phyloP scores from a whole-genome alignment of 257 asterid species.

The Rhazya stricta region DNA sequence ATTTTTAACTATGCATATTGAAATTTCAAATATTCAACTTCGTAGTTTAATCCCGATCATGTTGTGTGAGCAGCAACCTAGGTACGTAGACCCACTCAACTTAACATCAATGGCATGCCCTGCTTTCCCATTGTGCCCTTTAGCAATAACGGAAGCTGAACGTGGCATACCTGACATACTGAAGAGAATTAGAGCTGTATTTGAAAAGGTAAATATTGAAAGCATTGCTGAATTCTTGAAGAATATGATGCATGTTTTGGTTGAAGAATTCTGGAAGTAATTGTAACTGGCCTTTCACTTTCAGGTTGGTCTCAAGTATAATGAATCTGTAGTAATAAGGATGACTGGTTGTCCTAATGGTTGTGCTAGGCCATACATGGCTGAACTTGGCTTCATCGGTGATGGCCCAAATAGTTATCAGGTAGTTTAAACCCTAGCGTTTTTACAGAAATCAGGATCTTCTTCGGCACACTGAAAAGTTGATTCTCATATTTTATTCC shows the following conservation, averaged over 20 bases:
- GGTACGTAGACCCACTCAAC: conserved; percentile 90
- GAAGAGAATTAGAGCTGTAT: conserved; percentile 79
- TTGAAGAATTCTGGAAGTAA: conserved; percentile 3
- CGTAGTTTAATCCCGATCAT: neutral
- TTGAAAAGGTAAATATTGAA: conserved; percentile 56
- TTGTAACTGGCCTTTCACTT: conserved; percentile 10
- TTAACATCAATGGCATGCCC: conserved; percentile 98
- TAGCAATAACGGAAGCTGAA: conserved; percentile 96
- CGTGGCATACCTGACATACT: conserved; percentile 94
- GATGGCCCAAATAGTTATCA: conserved; percentile 97
- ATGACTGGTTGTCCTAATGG: conserved; percentile 99
- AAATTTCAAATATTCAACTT: neutral
- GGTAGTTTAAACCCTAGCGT: conserved; percentile 31
- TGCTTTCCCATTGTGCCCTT: conserved; percentile 90
- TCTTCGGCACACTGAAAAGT: neutral
- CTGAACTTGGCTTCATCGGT: conserved; percentile 97
- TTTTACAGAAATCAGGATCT: neutral
- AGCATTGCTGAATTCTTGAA: conserved; percentile 5
- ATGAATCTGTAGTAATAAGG: conserved; percentile 82
- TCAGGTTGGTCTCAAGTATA: conserved; percentile 90
- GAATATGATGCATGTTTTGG: conserved; percentile 8
- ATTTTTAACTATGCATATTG: conserved; percentile 2
- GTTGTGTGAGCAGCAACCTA: conserved; percentile 61
- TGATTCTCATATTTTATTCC: neutral
- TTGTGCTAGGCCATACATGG: conserved; percentile 98